A percentile compares a stretch with the other conserved stretches of the same genome.
Evolutionary conservation across 164 flowering plant species (phyloP).

Genomic region (Liriodendron chinense): DNA sequence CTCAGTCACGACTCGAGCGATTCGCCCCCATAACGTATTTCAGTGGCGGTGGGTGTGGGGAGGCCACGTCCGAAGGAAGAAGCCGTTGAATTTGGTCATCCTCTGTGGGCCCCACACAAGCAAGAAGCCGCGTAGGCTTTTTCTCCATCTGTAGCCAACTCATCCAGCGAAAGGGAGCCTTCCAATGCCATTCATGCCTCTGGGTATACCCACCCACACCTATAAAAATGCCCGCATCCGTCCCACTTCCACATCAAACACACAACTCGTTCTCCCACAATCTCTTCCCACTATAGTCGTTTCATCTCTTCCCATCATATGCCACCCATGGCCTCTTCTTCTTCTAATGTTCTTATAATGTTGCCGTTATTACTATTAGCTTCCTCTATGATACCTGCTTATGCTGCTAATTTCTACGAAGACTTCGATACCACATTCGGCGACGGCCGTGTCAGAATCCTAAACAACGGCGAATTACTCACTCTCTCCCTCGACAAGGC

Average conservation of each 20-base stretch:
- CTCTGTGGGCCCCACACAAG: too few relatives aligned
- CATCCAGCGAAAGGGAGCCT: too few relatives aligned
- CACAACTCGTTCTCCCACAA: too few relatives aligned
- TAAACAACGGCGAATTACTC: slow-evolving; percentile 16
- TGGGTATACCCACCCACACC: background rate
- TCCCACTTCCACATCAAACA: background rate
- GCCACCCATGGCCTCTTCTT: background rate
- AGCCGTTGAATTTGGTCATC: too few relatives aligned
- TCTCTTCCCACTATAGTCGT: too few relatives aligned
- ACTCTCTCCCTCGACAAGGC: slow-evolving; percentile 29
- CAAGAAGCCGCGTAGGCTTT: too few relatives aligned
- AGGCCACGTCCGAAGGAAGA: too few relatives aligned
- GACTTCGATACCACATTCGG: slow-evolving; percentile 5
- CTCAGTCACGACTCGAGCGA: too few relatives aligned
- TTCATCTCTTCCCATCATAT: background rate
- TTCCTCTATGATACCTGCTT: background rate
- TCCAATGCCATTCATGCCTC: too few relatives aligned
- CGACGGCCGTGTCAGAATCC: slow-evolving; percentile 4
- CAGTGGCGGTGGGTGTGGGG: too few relatives aligned
- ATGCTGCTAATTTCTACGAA: slow-evolving; percentile 2
- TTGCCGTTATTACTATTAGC: background rate
- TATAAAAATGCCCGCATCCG: background rate
- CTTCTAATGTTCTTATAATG: background rate
- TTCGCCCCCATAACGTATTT: too few relatives aligned
- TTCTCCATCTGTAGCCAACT: too few relatives aligned